Conservation (phyloP, 306 rosid species). For the Macrotyloma uniflorum region DNA sequence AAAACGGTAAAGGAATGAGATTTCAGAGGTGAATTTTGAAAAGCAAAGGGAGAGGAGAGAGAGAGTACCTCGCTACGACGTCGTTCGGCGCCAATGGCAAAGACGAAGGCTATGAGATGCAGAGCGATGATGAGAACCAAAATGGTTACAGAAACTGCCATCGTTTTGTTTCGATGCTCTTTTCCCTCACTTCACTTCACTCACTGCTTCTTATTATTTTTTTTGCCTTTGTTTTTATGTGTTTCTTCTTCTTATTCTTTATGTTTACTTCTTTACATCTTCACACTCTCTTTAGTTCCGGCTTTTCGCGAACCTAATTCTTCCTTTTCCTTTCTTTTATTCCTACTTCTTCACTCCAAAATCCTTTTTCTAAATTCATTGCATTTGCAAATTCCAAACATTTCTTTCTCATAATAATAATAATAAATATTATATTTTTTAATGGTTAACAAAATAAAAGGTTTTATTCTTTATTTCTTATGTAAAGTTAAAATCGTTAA, state of each 20-base stretch:
- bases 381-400: neutral
- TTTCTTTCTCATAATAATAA: too few relatives aligned
- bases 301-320: neutral
- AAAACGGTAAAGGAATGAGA: neutral
- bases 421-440: neutral
- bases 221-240: neutral
- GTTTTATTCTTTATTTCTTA: neutral
- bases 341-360: neutral
- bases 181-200: neutral
- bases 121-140: conserved; percentile 63
- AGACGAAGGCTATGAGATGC: conserved; percentile 83
- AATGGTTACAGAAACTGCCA: conserved; percentile 71
- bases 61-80: conserved; percentile 74
- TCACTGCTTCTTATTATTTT: neutral
- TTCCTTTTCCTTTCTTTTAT: neutral
- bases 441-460: neutral
- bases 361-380: neutral
- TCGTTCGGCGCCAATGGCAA: conserved; percentile 90
- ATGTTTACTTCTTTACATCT: neutral
- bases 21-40: neutral
- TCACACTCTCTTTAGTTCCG: neutral
- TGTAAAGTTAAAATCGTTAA: too few relatives aligned
- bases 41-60: neutral
- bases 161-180: conserved; percentile 17
- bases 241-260: neutral